phyloP scores from a whole-genome alignment of 2,329 filamentous ascomycete species.

The Aspergillus pseudoterreus region DNA sequence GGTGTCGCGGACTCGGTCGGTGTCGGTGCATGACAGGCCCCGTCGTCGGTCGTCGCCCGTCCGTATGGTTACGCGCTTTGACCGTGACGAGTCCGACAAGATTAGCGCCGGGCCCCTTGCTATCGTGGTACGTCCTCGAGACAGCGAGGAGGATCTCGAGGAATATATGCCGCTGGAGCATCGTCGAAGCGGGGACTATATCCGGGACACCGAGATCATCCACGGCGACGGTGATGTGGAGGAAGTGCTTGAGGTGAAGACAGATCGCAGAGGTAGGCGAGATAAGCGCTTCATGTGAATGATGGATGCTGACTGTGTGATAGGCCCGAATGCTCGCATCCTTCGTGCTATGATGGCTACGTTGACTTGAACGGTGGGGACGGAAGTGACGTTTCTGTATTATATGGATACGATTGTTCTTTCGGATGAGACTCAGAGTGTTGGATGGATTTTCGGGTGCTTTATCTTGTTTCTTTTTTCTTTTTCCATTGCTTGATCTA shows the following conservation, averaged over 20 bases:
- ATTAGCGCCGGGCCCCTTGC: constrained; percentile 48
- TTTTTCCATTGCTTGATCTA: constrained; percentile 5
- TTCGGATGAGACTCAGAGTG: background rate
- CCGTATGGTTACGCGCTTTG: constrained; percentile 31
- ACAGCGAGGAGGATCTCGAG: constrained; percentile 62
- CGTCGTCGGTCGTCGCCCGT: constrained; percentile 36
- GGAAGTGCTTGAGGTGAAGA: constrained; percentile 64
- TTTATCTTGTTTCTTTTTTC: constrained; percentile 2
- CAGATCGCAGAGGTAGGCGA: constrained; percentile 88
- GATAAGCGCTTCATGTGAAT: too few relatives aligned
- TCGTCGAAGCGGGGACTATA: constrained; percentile 31
- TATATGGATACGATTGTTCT: background rate
- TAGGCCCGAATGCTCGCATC: constrained; percentile 62
- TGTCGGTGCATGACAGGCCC: constrained; percentile 30
- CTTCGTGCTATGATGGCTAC: constrained; percentile 69
- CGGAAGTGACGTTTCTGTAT: background rate
- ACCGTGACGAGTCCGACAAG: constrained; percentile 38
- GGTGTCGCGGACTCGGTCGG: constrained; percentile 32
- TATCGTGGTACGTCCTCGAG: constrained; percentile 46
- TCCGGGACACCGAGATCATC: constrained; percentile 31
- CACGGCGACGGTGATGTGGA: constrained; percentile 40
- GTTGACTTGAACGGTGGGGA: constrained; percentile 51
- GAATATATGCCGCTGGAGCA: constrained; percentile 66
- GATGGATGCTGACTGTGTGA: background rate
- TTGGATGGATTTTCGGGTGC: background rate